Evolutionary conservation across 78 protist genomes (phyloP).

Genomic region (Planoprotostelium fungivorum): DNA sequence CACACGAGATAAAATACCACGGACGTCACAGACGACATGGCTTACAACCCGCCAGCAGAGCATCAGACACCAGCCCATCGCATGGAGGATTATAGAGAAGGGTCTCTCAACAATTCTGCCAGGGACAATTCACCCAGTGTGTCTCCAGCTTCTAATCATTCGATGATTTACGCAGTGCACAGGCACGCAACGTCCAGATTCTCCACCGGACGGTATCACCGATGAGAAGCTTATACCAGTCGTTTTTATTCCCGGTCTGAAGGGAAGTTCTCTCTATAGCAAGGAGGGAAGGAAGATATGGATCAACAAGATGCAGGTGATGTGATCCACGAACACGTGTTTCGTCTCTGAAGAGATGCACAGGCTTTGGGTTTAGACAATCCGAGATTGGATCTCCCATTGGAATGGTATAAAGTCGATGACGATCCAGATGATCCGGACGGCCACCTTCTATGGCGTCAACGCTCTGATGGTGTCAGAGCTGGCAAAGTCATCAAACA

Average conservation of each 20-base stretch:
- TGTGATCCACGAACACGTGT: neutral
- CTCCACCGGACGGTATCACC: neutral
- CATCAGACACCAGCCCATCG: too few relatives aligned
- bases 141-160: too few relatives aligned
- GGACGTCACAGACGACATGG: too few relatives aligned
- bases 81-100: too few relatives aligned
- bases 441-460: neutral
- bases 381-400: neutral
- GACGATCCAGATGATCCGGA: neutral
- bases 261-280: neutral
- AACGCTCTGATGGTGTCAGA: neutral
- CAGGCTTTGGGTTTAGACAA: neutral
- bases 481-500: neutral
- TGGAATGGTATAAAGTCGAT: neutral
- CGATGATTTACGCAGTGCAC: too few relatives aligned
- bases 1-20: too few relatives aligned
- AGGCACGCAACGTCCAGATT: too few relatives aligned
- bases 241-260: neutral
- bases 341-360: neutral
- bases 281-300: neutral
- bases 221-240: neutral
- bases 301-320: neutral
- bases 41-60: too few relatives aligned
- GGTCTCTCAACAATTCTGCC: too few relatives aligned
- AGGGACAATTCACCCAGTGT: too few relatives aligned